phyloP scores from a whole-genome alignment of 148 eudicot species.

The Silene conica region DNA sequence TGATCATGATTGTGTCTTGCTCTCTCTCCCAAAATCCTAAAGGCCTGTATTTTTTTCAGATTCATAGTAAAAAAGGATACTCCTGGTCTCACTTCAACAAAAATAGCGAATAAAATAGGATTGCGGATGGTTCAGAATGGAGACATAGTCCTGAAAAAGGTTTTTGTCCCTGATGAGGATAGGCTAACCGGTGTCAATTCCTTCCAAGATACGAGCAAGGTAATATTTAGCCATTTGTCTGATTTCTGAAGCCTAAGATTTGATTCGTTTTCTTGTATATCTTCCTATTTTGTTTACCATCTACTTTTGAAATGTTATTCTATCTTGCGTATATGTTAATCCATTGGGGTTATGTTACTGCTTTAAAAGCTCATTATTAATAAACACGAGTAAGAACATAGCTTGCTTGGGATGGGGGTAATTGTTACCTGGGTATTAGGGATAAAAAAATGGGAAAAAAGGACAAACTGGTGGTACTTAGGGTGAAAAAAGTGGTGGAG shows the following conservation, averaged over 20 bases:
- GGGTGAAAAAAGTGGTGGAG: too few relatives aligned
- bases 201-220: constrained; percentile 90
- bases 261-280: not conserved
- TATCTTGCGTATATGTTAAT: constrained; percentile 5
- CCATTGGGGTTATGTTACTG: not conserved
- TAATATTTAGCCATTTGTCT: constrained; percentile 22
- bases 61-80: constrained; percentile 70
- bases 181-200: constrained; percentile 83
- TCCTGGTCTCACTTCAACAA: constrained; percentile 79
- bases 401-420: too few relatives aligned
- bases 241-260: not conserved
- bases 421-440: too few relatives aligned
- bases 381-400: too few relatives aligned
- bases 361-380: too few relatives aligned
- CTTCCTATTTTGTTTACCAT: not conserved
- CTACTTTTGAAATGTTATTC: not conserved
- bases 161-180: constrained; percentile 85
- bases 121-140: constrained; percentile 93
- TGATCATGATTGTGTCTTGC: not conserved
- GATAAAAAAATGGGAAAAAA: too few relatives aligned
- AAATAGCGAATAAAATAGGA: constrained; percentile 84
- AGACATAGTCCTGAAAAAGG: constrained; percentile 65
- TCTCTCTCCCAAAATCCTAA: not conserved
- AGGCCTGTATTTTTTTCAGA: constrained; percentile 31
- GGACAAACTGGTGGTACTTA: too few relatives aligned